A percentile compares a stretch with the other conserved stretches of the same genome.
These are phyloP conservation scores for Sicyos baderoa DNA, from an alignment of 306 rosid species.

Conservation along the genomic window DNA sequence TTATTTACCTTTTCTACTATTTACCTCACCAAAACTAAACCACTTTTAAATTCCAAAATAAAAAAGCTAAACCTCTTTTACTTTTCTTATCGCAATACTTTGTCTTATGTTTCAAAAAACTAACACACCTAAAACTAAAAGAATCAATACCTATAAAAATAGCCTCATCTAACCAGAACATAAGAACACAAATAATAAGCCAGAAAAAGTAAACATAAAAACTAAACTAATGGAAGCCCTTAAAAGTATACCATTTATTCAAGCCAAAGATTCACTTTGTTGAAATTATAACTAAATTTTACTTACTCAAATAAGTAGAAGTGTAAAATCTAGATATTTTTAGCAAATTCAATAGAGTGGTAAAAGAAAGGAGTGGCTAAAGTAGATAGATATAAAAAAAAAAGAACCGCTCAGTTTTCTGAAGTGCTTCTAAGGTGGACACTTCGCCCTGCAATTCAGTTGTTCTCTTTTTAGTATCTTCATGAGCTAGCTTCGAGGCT, in stretches of 20 bases:
- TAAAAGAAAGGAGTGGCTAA: neutral
- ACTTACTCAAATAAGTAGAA: neutral
- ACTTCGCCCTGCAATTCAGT: slow-evolving; percentile 43
- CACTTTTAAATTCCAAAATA: too few species aligned
- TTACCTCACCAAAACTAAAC: neutral
- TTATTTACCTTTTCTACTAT: neutral
- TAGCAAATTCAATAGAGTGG: neutral
- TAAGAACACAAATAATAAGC: neutral
- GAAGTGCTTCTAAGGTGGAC: slow-evolving; percentile 54
- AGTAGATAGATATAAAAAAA: neutral
- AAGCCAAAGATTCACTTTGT: neutral
- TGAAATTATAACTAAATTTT: slow-evolving; percentile 2
- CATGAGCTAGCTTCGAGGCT: slow-evolving; percentile 68
- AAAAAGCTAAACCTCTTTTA: neutral
- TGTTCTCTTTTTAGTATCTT: slow-evolving; percentile 51
- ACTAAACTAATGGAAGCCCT: neutral
- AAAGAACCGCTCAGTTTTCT: slow-evolving; percentile 61
- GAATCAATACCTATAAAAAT: neutral
- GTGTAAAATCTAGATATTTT: too few species aligned
- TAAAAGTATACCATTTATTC: neutral
- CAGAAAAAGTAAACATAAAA: neutral
- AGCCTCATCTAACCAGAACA: neutral
- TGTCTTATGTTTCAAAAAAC: neutral
- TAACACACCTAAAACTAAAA: neutral
- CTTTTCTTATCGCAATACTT: neutral